Evolutionary conservation across 352 stramenopile genomes (phyloP), one percentile per base, ranked within the genome.

Genomic region (Globisporangium megalacanthum): DNA sequence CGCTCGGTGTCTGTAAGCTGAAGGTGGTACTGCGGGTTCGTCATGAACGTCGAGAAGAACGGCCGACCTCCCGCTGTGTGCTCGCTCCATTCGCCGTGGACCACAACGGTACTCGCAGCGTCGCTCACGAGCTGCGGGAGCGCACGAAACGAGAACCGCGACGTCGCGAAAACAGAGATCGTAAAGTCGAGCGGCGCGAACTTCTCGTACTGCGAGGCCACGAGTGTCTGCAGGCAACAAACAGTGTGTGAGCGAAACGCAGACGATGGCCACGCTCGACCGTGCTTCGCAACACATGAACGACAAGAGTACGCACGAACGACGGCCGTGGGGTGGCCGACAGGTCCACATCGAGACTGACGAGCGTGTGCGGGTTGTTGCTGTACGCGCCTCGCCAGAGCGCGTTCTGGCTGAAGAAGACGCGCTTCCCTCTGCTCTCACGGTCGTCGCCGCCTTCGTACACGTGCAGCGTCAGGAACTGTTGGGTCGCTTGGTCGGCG

Each of bases 141-240:
- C 0, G 71, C 65, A 20, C 74, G 62, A 61, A 79, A 91, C 15
- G 68, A 65, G 56, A 89, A 91, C n/a, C 68, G 75, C n/a, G 72
- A 66, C 6, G 86, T 94, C 3, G 85, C 89, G 70, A 92, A 97
- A 4, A 96, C 72, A 0, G 74, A 91, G 9, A 97, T 65, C 39
- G 88, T 94, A 65, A 94, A 97, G 61, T 96, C 86, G 29, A 97
- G 64, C 39, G 85, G 72, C n/a, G 83, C 72, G 51, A 89, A 87
- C 54, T 97, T 97, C 59, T 97, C 86, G 56, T 95, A 97, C 58
- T 97, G 89, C 15, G 90, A 97, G 2, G 91, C 72, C n/a, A 97
- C 88, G 7, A 98, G 67, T 5, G 86, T 97, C 73, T 92, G 31
- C 4, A 6, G 14, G 39, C 5, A n/a, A n/a, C 5, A 14, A 45